Conservation (phyloP, 768 basidiomycete genomes). For the Multifurca ochricompacta region DNA sequence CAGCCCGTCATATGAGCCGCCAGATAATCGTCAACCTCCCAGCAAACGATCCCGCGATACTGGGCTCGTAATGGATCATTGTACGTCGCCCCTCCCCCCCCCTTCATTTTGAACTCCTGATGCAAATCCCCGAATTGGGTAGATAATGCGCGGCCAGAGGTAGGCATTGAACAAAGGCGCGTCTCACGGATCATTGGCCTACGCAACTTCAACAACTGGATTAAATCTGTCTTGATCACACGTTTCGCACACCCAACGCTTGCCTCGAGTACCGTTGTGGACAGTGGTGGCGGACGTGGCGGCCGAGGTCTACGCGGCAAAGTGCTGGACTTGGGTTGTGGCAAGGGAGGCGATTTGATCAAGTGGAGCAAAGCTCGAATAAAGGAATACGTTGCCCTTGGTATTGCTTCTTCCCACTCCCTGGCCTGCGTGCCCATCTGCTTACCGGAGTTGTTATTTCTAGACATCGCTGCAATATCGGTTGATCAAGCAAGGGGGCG, state of each 20-base stretch:
- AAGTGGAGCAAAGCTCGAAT: conserved; percentile 92
- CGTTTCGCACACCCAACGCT: conserved; percentile 77
- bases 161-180: conserved; percentile 74
- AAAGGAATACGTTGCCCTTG: conserved; percentile 71
- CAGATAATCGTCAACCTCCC: conserved; percentile 25
- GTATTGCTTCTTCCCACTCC: conserved; percentile 36
- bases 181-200: conserved; percentile 94
- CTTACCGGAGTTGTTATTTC: conserved; percentile 3
- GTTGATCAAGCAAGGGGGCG: conserved; percentile 80
- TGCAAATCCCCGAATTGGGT: neutral
- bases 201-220: conserved; percentile 99
- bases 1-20: conserved; percentile 17
- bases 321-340: conserved; percentile 94
- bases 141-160: conserved; percentile 94
- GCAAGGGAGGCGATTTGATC: conserved; percentile 95
- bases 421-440: neutral
- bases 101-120: neutral
- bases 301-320: conserved; percentile 44
- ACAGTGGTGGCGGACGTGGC: conserved; percentile 25
- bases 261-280: conserved; percentile 17
- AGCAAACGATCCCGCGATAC: conserved; percentile 55
- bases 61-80: conserved; percentile 68
- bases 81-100: conserved; percentile 37
- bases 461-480: conserved; percentile 87
- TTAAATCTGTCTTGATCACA: conserved; percentile 93